These are phyloP conservation scores for Colletotrichum sp. DNA, from an alignment of 2,329 filamentous ascomycete species.

Conservation along the genomic window DNA sequence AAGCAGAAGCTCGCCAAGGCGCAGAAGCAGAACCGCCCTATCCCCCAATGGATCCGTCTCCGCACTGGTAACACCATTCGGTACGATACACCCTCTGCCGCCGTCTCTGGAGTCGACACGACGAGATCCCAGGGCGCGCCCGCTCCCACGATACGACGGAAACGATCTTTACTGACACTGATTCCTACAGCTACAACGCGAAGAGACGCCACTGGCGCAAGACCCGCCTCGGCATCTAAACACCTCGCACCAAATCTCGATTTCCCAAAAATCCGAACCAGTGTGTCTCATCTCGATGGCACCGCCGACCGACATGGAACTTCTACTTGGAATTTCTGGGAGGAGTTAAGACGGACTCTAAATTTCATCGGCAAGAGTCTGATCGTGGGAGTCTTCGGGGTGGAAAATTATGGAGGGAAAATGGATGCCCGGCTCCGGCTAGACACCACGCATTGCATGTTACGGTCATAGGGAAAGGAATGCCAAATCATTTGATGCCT, in stretches of 20 bases:
- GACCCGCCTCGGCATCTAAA: slow-evolving; percentile 98
- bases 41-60: slow-evolving; percentile 99
- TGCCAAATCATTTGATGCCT: slow-evolving; percentile 34
- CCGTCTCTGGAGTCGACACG: neutral
- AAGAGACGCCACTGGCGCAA: slow-evolving; percentile 99
- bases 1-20: slow-evolving; percentile 99
- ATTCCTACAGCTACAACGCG: slow-evolving; percentile 86
- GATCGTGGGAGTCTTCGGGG: slow-evolving; percentile 27
- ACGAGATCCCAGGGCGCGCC: neutral
- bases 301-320: slow-evolving; percentile 19
- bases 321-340: slow-evolving; percentile 20
- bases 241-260: slow-evolving; percentile 52
- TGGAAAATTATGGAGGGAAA: slow-evolving; percentile 20
- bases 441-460: slow-evolving; percentile 43
- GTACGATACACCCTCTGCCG: slow-evolving; percentile 62
- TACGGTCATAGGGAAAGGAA: slow-evolving; percentile 54
- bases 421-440: slow-evolving; percentile 27
- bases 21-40: slow-evolving; percentile 99
- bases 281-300: slow-evolving; percentile 23
- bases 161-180: neutral
- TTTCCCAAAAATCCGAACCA: slow-evolving; percentile 26
- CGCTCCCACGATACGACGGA: neutral
- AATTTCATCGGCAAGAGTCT: slow-evolving; percentile 17
- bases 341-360: slow-evolving; percentile 13
- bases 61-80: slow-evolving; percentile 99